Evolutionary conservation across 148 eudicot genomes (phyloP), one percentile per base, ranked within the genome.

Genomic region (Rhododendron ovatum): DNA sequence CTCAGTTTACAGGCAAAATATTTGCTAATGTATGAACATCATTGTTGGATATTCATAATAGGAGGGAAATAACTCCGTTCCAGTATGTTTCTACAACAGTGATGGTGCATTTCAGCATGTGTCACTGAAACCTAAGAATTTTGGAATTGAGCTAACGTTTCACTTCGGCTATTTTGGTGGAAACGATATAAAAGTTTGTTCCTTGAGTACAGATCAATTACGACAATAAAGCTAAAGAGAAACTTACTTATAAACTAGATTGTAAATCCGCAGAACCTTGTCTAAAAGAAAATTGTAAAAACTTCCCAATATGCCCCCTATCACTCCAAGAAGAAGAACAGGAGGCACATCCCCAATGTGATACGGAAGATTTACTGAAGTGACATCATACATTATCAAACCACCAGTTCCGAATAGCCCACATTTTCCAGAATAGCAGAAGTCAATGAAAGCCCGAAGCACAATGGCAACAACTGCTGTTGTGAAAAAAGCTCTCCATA

Each of bases 361-460:
- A 90, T 91, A 93, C 7, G 92, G 79, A 26, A 93, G 28, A 82
- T 90, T 88, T 80, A 88, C 96, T 50, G 96, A 90, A 43, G 98
- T 90, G 89, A 94, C 98, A 87, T 97, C 93, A 86, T 80, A 97
- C 99, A 97, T 97, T 87, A 97, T 97, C 26, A 97, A 90, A 86
- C 99, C 99, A 43, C 99, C 99, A 50, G 93, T 97, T 10, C 99
- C 99, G 82, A 97, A 97, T 51, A 97, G 92, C 73, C 99, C 98
- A 89, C 99, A 97, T 90, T 93, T 88, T 26, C 99, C 98, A 75
- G 92, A 90, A 82, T 90, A 90, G 86, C 99, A 97, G 24, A 93
- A 53, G 89, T 97, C 99, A 87, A 95, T 93, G 43, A 97, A 90
- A 83, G 93, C 94, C 35, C 98, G 94, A 87, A 97, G 98, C 87